phyloP scores from a whole-genome alignment of 2,329 filamentous ascomycete species.

The Trichoderma breve region DNA sequence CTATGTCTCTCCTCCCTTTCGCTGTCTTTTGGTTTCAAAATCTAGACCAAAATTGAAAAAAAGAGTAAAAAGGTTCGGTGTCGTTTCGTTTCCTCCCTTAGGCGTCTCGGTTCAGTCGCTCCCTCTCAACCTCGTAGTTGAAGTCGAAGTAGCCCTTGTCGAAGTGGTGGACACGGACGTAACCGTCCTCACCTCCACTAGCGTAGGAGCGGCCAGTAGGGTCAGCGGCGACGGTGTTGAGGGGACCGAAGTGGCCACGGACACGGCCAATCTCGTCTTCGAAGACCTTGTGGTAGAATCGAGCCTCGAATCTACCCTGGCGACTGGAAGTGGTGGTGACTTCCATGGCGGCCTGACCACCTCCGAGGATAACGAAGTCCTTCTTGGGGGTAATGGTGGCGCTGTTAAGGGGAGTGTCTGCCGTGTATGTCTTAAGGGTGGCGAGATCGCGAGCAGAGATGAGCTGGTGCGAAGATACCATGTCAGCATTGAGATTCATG shows the following conservation, averaged over 20 bases:
- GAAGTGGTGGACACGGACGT: constrained; percentile 97
- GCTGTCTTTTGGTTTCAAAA: neutral
- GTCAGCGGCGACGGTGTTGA: constrained; percentile 94
- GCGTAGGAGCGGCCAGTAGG: constrained; percentile 91
- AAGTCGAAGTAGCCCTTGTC: constrained; percentile 99
- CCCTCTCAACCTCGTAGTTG: constrained; percentile 96
- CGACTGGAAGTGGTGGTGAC: constrained; percentile 91
- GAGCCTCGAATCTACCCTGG: constrained; percentile 98
- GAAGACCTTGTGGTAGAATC: constrained; percentile 99
- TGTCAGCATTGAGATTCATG: neutral
- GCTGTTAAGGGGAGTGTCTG: constrained; percentile 95
- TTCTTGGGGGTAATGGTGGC: constrained; percentile 93
- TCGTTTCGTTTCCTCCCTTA: neutral
- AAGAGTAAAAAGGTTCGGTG: neutral
- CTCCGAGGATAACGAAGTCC: constrained; percentile 95
- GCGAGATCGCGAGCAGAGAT: constrained; percentile 82
- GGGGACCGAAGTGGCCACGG: constrained; percentile 90
- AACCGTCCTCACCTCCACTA: constrained; percentile 95
- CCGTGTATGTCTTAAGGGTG: constrained; percentile 85
- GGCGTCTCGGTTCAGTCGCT: constrained; percentile 53
- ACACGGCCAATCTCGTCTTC: constrained; percentile 98
- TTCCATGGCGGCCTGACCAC: constrained; percentile 98
- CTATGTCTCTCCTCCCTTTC: neutral
- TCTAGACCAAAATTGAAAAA: neutral
- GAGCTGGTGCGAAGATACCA: constrained; percentile 49